phyloP scores from a whole-genome alignment of 352 stramenopile species.

The Pythium aphanidermatum region DNA sequence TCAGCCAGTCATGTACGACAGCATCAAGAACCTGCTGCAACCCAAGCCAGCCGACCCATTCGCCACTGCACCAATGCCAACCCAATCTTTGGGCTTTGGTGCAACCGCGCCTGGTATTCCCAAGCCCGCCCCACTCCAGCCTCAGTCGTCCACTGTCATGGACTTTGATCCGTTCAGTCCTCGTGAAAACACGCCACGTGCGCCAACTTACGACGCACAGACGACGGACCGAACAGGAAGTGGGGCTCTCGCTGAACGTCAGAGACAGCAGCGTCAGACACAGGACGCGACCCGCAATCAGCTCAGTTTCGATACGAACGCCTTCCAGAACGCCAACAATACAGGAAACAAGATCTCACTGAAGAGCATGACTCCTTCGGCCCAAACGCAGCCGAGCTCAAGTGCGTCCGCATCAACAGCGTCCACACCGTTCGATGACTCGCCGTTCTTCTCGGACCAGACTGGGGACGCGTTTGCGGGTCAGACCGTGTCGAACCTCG shows the following conservation, averaged over 20 bases:
- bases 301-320: conserved; percentile 43
- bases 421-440: conserved; percentile 31
- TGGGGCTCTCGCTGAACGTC: conserved; percentile 29
- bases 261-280: conserved; percentile 46
- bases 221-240: conserved; percentile 15
- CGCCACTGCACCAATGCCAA: conserved; percentile 18
- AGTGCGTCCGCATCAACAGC: too few relatives aligned
- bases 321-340: conserved; percentile 29
- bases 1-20: conserved; percentile 52
- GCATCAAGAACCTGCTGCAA: conserved; percentile 55
- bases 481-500: conserved; percentile 55
- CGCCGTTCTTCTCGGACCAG: conserved; percentile 58
- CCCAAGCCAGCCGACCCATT: conserved; percentile 39
- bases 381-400: too few relatives aligned
- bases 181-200: conserved; percentile 39
- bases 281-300: conserved; percentile 58
- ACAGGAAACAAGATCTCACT: conserved; percentile 32
- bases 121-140: conserved; percentile 16
- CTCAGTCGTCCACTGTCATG: conserved; percentile 41
- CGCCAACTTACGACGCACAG: conserved; percentile 13
- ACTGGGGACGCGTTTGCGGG: conserved; percentile 54
- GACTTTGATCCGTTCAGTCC: conserved; percentile 76
- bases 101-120: background rate
- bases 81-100: background rate
- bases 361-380: conserved; percentile 14